These are phyloP conservation scores for Diaporthe velutina DNA, from an alignment of 2,329 filamentous ascomycete species.

Conservation along the genomic window DNA sequence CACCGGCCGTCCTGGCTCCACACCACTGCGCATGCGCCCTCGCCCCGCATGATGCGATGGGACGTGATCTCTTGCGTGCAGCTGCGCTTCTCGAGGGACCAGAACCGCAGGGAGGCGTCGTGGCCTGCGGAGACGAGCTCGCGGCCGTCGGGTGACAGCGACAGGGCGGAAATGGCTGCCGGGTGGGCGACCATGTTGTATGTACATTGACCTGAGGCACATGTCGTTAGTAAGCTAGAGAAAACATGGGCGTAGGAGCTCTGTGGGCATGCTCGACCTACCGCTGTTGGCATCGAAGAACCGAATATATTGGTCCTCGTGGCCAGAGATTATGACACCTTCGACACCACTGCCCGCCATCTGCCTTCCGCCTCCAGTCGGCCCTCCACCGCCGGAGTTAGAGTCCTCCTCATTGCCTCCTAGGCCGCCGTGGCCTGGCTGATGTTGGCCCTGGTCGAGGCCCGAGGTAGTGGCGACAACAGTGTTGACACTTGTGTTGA, in stretches of 20 bases:
- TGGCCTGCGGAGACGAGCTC: conserved; percentile 97
- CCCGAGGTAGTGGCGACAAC: conserved; percentile 89
- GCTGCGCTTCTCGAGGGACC: conserved; percentile 94
- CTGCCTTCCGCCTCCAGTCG: conserved; percentile 77
- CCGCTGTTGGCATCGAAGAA: conserved; percentile 99
- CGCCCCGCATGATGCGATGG: conserved; percentile 93
- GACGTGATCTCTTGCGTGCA: conserved; percentile 96
- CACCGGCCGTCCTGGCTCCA: conserved; percentile 97
- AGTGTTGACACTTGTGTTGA: conserved; percentile 85
- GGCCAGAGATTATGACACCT: conserved; percentile 94
- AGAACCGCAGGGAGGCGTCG: conserved; percentile 95
- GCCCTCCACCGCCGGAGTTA: conserved; percentile 74
- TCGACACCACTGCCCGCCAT: conserved; percentile 84
- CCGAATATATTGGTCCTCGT: conserved; percentile 95
- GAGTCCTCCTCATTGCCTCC: conserved; percentile 77
- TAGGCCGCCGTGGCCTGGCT: conserved; percentile 60
- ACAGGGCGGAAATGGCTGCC: conserved; percentile 90
- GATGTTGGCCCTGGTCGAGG: conserved; percentile 77
- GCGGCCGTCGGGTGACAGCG: conserved; percentile 90
- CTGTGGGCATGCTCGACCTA: conserved; percentile 63
- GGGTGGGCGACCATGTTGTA: conserved; percentile 99
- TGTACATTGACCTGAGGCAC: conserved; percentile 89
- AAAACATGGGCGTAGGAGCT: too few relatives aligned
- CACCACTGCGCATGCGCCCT: conserved; percentile 92
- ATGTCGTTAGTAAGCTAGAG: conserved; percentile 39